Conservation (phyloP, 257 asterid genomes). For the Salvia miltiorrhiza region DNA sequence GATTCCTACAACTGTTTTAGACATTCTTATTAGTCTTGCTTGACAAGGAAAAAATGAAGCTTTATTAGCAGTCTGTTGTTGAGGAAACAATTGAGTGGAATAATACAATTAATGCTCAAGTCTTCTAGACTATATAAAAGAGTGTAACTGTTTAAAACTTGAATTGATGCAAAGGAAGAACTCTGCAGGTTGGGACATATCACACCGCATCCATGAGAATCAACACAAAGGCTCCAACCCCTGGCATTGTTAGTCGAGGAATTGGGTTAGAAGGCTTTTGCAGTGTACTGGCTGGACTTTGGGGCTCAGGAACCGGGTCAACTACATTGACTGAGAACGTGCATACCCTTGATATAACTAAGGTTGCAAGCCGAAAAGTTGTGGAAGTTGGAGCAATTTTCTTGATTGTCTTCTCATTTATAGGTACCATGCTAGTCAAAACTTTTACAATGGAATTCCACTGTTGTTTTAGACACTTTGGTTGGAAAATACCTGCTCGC, state of each 20-base stretch:
- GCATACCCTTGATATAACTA: constrained; percentile 72
- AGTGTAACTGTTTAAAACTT: neutral
- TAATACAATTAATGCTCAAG: neutral
- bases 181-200: constrained; percentile 77
- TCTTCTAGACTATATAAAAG: neutral
- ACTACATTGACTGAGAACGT: constrained; percentile 87
- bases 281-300: constrained; percentile 90
- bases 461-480: neutral
- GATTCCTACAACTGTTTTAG: neutral
- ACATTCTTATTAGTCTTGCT: neutral
- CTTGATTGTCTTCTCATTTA: constrained; percentile 79
- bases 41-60: neutral
- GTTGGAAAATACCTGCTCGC: neutral
- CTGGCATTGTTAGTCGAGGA: constrained; percentile 88
- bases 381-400: constrained; percentile 72
- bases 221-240: constrained; percentile 74
- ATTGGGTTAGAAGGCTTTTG: constrained; percentile 94
- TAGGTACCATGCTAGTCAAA: constrained; percentile 46
- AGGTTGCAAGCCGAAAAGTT: constrained; percentile 79
- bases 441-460: neutral
- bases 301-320: constrained; percentile 96
- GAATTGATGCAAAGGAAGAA: constrained; percentile 17
- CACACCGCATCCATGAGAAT: constrained; percentile 69
- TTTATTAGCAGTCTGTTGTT: neutral
- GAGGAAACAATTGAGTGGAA: neutral